Evolutionary conservation across 1,139 yeast species (phyloP).

Genomic region (Geotrichum aggregatum): DNA sequence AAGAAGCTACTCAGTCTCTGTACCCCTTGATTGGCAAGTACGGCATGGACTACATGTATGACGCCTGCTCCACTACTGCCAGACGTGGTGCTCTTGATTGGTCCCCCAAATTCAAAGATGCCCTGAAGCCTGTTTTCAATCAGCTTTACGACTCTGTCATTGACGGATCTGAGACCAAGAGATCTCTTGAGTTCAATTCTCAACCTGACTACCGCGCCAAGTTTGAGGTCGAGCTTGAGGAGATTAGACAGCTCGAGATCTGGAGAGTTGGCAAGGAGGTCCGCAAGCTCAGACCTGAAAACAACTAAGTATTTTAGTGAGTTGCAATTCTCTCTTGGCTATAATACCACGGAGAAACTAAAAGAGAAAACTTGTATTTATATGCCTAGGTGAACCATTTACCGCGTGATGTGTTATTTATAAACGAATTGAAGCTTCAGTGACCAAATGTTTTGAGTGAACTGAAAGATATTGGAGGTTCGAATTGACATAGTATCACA

Average conservation of each 20-base stretch:
- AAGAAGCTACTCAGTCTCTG: constrained; percentile 98
- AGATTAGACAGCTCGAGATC: constrained; percentile 96
- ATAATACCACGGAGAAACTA: neutral
- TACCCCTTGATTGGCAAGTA: constrained; percentile 98
- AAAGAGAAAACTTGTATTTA: neutral
- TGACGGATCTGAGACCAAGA: constrained; percentile 95
- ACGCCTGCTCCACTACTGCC: constrained; percentile 99
- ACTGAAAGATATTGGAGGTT: too few species aligned
- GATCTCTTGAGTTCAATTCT: constrained; percentile 97
- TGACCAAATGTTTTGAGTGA: too few species aligned
- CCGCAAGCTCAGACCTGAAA: constrained; percentile 98
- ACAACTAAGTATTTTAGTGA: constrained; percentile 53
- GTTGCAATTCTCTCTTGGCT: neutral
- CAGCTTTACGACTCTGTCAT: constrained; percentile 92
- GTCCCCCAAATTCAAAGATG: constrained; percentile 98
- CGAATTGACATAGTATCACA: neutral
- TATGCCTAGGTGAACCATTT: neutral
- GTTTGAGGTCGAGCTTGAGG: constrained; percentile 87
- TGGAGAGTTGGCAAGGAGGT: constrained; percentile 99
- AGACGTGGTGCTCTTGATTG: constrained; percentile 99
- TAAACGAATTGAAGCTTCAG: neutral
- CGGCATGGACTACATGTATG: constrained; percentile 99
- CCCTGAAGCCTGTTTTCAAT: constrained; percentile 96
- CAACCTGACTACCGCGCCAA: constrained; percentile 96
- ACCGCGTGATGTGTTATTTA: constrained; percentile 4